phyloP scores from a whole-genome alignment of 148 eudicot species.

The Spergularia marina region DNA sequence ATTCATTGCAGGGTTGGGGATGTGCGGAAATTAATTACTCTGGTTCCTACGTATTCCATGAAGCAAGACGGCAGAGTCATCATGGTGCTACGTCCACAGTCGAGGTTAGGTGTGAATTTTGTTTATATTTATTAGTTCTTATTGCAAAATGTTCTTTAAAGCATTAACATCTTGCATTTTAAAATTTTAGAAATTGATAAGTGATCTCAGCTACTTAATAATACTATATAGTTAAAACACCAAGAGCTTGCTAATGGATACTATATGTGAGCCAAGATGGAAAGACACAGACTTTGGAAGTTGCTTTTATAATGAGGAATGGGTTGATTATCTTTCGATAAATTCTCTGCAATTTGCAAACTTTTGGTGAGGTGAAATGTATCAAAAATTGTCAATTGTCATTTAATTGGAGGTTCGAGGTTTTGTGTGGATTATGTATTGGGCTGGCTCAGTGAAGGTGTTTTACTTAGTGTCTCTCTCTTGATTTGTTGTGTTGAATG shows the following conservation, averaged over 20 bases:
- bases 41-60: constrained; percentile 34
- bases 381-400: too few species aligned
- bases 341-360: too few species aligned
- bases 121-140: not conserved
- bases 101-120: constrained; percentile 52
- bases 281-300: not conserved
- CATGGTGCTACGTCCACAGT: constrained; percentile 54
- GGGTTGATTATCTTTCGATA: too few species aligned
- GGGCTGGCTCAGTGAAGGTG: too few species aligned
- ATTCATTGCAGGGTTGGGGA: constrained; percentile 72
- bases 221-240: too few species aligned
- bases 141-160: not conserved
- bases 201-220: not conserved
- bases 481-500: too few species aligned
- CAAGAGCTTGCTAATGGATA: not conserved
- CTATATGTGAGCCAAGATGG: not conserved
- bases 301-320: not conserved
- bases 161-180: not conserved
- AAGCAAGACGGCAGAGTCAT: constrained; percentile 45
- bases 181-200: not conserved
- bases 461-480: too few species aligned
- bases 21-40: constrained; percentile 45
- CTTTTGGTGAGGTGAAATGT: too few species aligned
- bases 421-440: too few species aligned
- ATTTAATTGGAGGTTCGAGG: too few species aligned